phyloP scores from a whole-genome alignment of 208 protist genomes.

The Porcisia hertigi region DNA sequence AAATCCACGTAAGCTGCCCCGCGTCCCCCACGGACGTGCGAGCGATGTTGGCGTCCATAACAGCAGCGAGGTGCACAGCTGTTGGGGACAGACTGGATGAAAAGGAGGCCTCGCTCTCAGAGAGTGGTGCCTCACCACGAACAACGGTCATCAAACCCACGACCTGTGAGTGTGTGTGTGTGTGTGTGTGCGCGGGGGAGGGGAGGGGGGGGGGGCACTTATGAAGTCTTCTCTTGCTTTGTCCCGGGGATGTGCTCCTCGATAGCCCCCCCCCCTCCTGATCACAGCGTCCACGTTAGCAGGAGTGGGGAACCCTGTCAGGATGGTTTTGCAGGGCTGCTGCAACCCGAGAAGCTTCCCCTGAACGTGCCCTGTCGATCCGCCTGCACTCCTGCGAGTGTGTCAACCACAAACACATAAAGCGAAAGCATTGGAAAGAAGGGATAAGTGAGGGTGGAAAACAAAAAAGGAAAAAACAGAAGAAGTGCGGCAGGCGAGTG shows the following conservation, averaged over 20 bases:
- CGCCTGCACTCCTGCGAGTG: not conserved
- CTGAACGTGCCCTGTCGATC: not conserved
- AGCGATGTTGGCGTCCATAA: not conserved
- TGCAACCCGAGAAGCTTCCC: not conserved
- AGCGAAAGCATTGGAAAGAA: not conserved
- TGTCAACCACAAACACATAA: too few species aligned
- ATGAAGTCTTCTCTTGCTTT: not conserved
- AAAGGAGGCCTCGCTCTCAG: not conserved
- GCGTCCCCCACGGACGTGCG: not conserved
- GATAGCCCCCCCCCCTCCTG: not conserved
- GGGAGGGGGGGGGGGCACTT: too few species aligned
- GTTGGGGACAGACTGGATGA: not conserved
- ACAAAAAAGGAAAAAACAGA: not conserved
- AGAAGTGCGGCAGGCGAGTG: not conserved
- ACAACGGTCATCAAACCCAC: not conserved
- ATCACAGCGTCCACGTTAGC: not conserved
- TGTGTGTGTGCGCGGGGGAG: too few species aligned
- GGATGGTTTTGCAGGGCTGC: not conserved
- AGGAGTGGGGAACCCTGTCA: not conserved
- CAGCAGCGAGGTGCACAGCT: not conserved
- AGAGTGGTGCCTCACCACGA: not conserved
- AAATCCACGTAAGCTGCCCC: not conserved
- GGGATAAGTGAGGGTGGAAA: not conserved
- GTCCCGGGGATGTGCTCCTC: not conserved
- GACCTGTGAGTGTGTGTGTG: too few species aligned